These are phyloP conservation scores for Tinospora cordifolia DNA, from an alignment of 164 flowering plant species.

Conservation along the genomic window DNA sequence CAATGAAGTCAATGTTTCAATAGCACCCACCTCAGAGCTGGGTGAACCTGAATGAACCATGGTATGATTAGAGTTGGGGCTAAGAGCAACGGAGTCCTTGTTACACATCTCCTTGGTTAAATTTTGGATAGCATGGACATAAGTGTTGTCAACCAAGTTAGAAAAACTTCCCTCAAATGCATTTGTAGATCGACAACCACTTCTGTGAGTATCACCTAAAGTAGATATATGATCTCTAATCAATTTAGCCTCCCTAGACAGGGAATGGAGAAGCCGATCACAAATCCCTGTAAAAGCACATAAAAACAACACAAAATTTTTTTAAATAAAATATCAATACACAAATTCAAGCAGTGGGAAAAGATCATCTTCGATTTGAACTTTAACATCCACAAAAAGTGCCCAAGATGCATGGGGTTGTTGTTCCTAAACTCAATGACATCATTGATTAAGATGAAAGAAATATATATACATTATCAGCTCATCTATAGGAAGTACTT, in stretches of 20 bases:
- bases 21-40: background rate
- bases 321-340: too few species aligned
- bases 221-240: background rate
- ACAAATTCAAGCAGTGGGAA: too few species aligned
- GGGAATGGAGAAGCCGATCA: background rate
- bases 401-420: too few species aligned
- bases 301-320: background rate
- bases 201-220: background rate
- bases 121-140: background rate
- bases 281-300: background rate
- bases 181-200: background rate
- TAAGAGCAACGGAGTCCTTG: background rate
- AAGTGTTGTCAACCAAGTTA: background rate
- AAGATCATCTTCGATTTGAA: too few species aligned
- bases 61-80: background rate
- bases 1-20: background rate
- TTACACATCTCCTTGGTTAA: background rate
- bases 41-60: background rate
- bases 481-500: too few species aligned
- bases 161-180: background rate
- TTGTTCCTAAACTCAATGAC: too few species aligned
- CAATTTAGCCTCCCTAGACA: background rate
- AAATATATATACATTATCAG: too few species aligned
- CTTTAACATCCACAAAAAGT: too few species aligned
- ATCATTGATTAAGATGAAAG: too few species aligned